Evolutionary conservation across 148 eudicot genomes (phyloP).

Genomic region (Polygonum maritimum): DNA sequence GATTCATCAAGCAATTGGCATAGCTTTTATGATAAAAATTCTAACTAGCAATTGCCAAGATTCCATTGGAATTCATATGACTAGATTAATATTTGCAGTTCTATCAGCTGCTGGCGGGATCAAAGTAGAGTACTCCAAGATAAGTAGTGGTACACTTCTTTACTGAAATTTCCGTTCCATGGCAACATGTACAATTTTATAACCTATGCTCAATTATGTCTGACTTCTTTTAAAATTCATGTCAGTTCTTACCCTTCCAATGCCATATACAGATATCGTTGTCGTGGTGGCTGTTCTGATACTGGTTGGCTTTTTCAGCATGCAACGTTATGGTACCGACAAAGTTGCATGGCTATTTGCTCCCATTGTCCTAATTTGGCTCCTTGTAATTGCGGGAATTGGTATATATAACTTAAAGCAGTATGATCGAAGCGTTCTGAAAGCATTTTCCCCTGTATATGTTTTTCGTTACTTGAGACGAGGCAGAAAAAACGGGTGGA

Average conservation of each 20-base stretch:
- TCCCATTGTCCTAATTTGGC: slow-evolving; percentile 86
- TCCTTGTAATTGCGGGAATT: slow-evolving; percentile 82
- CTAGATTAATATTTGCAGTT: slow-evolving; percentile 30
- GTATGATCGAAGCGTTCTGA: slow-evolving; percentile 62
- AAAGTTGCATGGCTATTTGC: slow-evolving; percentile 98
- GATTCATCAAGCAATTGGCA: not conserved
- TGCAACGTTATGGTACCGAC: slow-evolving; percentile 96
- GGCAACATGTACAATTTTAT: not conserved
- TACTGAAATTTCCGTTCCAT: not conserved
- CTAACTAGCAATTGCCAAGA: not conserved
- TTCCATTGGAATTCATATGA: not conserved
- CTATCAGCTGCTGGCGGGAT: slow-evolving; percentile 72
- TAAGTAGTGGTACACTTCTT: slow-evolving; percentile 41
- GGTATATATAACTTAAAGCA: slow-evolving; percentile 79
- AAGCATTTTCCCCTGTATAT: slow-evolving; percentile 84
- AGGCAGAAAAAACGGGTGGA: slow-evolving; percentile 55
- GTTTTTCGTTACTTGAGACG: slow-evolving; percentile 62
- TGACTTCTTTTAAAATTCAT: not conserved
- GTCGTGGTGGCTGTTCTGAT: slow-evolving; percentile 85
- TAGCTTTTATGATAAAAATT: not conserved
- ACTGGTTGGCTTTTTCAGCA: slow-evolving; percentile 75
- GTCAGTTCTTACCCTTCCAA: not conserved
- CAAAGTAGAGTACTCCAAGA: slow-evolving; percentile 50
- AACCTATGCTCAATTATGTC: not conserved
- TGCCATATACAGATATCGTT: slow-evolving; percentile 51